Base-by-base conservation (phyloP, 495 filamentous ascomycete species). In the Penicillium canariense region DNA sequence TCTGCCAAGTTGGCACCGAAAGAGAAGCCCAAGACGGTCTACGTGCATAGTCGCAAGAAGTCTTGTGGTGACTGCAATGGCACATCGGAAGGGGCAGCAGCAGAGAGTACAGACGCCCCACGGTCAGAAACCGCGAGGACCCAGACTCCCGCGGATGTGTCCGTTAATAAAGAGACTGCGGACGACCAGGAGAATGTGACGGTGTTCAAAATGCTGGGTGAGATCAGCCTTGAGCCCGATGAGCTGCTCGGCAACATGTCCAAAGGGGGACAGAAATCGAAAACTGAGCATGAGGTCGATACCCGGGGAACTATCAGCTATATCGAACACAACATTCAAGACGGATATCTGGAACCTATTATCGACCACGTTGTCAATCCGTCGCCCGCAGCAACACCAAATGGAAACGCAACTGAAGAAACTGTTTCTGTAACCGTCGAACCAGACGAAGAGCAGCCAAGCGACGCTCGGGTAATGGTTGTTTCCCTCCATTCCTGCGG, bases 401-500 rank as follows among this genome's bases (percentile, higher is more conserved):
- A 54, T 5, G 52, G 44, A 27, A 57, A 54, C 8, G 30, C 30
- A 8, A 31, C 53, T n/a, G 59, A 58, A 6, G 45, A 57, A 42
- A 27, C 14, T 12, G 17, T 48, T 6, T 23, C 42, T 3, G 30
- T 48, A 14, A 34, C 47, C 25, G 15, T 39, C 1, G 34, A 62
- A 22, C 22, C 58, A 18, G 40, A 53, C 22, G 27, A 49, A 8
- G 39, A 61, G 40, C 50, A 60, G 50, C 48, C 55, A 11, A 58
- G 34, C 36, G 63, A 76, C 31, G 61, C 72, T 3, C 78, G 76
- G 27, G 74, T 96, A 28, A 89, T 97, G 84, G 86, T 95, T 20
- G 86, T 96, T 2, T 97, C 94, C 0, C 87, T 98, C 43, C 94
- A 98, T 68, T 96, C 92, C 17, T 98, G 94, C 69, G 94, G 94